Percentiles rank a stretch among this genome's conserved stretches.
Evolutionary conservation across 108 stramenopile species (phyloP).

Genomic region (Aurantiochytrium sp.): DNA sequence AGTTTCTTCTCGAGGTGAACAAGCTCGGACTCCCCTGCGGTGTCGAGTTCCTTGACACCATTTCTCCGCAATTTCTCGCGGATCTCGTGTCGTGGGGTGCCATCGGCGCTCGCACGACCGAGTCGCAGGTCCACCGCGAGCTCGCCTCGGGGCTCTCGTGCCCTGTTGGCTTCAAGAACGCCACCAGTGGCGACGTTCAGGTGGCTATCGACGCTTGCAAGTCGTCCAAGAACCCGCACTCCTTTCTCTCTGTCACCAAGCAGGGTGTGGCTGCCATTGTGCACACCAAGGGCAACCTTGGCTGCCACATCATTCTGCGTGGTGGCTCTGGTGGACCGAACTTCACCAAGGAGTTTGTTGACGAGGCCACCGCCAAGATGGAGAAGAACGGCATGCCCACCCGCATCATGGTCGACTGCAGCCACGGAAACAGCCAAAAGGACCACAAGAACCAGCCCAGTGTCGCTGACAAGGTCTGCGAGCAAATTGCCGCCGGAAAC

Average conservation of each 20-base stretch:
- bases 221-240: neutral
- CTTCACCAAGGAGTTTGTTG: neutral
- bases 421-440: conserved; percentile 6
- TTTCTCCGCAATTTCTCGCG: neutral
- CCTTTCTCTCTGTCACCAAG: neutral
- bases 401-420: conserved; percentile 16
- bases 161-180: conserved; percentile 12
- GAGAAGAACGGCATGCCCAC: neutral
- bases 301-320: neutral
- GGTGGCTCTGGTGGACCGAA: neutral
- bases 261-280: neutral
- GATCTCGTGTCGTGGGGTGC: conserved; percentile 6
- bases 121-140: conserved; percentile 4
- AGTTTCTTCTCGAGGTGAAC: neutral
- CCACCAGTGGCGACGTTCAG: neutral
- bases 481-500: neutral
- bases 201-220: neutral
- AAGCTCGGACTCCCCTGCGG: neutral
- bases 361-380: neutral
- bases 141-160: conserved; percentile 8
- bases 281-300: neutral
- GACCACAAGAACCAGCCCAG: neutral
- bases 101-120: conserved; percentile 13
- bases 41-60: neutral
- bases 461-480: neutral